Evolutionary conservation across 1,139 yeast genomes (phyloP).

Genomic region (Kodamaea suecica): DNA sequence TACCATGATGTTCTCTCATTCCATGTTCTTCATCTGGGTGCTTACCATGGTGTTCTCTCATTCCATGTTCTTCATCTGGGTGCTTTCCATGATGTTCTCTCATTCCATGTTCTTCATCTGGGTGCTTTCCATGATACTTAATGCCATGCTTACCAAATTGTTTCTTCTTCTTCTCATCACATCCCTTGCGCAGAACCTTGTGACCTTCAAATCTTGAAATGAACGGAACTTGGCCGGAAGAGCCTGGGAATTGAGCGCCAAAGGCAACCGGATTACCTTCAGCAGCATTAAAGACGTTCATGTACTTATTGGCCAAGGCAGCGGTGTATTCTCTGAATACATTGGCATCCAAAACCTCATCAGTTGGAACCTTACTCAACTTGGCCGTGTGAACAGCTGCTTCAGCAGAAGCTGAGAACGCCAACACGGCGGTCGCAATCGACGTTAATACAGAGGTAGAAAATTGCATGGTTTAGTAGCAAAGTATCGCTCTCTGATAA

Average conservation of each 20-base stretch:
- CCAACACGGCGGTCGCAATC: constrained; percentile 28
- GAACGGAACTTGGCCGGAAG: constrained; percentile 43
- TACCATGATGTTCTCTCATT: neutral
- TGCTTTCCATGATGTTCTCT: neutral
- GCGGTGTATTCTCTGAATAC: constrained; percentile 62
- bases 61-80: neutral
- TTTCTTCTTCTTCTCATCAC: neutral
- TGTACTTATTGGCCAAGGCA: constrained; percentile 72
- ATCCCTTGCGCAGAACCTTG: neutral
- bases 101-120: neutral
- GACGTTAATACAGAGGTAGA: constrained; percentile 38
- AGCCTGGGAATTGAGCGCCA: constrained; percentile 21
- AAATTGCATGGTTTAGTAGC: constrained; percentile 27
- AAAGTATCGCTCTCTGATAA: neutral
- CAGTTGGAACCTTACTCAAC: constrained; percentile 60
- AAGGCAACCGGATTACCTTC: constrained; percentile 21
- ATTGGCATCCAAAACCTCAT: constrained; percentile 58
- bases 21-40: neutral
- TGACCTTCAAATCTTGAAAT: constrained; percentile 17
- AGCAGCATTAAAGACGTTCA: constrained; percentile 49
- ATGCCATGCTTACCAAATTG: neutral
- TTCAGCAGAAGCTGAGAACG: constrained; percentile 35
- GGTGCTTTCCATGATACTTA: neutral
- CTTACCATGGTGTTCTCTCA: neutral
- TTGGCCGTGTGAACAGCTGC: constrained; percentile 64